phyloP scores from a whole-genome alignment of 2,329 filamentous ascomycete species.

The Trichoderma hamatum region DNA sequence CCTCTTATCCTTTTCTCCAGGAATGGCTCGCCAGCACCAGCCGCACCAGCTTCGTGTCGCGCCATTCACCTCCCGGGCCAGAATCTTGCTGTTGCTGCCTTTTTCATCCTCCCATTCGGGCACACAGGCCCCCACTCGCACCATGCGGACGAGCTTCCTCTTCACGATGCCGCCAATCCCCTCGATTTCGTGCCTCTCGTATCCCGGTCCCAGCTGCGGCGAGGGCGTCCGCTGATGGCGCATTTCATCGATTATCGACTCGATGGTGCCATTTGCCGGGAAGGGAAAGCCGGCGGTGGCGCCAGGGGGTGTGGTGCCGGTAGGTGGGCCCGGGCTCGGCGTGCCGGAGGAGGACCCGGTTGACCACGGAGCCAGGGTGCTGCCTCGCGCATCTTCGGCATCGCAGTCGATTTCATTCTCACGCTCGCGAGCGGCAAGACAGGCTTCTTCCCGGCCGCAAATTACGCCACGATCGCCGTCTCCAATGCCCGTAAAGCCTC shows the following conservation, averaged over 20 bases:
- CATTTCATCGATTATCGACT: constrained; percentile 38
- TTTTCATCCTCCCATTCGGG: constrained; percentile 83
- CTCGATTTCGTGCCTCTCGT: constrained; percentile 85
- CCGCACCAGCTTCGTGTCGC: constrained; percentile 81
- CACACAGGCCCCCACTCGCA: constrained; percentile 80
- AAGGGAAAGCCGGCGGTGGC: constrained; percentile 29
- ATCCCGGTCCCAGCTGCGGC: constrained; percentile 67
- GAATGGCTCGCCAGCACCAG: constrained; percentile 82
- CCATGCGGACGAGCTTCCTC: constrained; percentile 81
- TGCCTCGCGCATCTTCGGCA: constrained; percentile 68
- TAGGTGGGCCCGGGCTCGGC: constrained; percentile 25
- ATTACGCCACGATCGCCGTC: constrained; percentile 87
- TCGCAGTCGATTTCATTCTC: constrained; percentile 87
- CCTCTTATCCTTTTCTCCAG: constrained; percentile 52
- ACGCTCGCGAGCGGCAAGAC: constrained; percentile 74
- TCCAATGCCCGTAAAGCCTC: constrained; percentile 81
- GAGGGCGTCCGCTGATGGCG: constrained; percentile 49
- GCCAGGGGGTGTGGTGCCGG: constrained; percentile 31
- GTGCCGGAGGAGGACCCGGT: constrained; percentile 30
- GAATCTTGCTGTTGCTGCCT: constrained; percentile 56
- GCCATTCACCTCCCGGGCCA: constrained; percentile 71
- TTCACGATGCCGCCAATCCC: constrained; percentile 88
- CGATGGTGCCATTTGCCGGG: constrained; percentile 31
- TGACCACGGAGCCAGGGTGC: constrained; percentile 32
- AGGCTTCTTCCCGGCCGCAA: constrained; percentile 77